These are phyloP conservation scores for Ophiostoma quercus DNA, from an alignment of 2,329 filamentous ascomycete genomes.

Conservation along the genomic window DNA sequence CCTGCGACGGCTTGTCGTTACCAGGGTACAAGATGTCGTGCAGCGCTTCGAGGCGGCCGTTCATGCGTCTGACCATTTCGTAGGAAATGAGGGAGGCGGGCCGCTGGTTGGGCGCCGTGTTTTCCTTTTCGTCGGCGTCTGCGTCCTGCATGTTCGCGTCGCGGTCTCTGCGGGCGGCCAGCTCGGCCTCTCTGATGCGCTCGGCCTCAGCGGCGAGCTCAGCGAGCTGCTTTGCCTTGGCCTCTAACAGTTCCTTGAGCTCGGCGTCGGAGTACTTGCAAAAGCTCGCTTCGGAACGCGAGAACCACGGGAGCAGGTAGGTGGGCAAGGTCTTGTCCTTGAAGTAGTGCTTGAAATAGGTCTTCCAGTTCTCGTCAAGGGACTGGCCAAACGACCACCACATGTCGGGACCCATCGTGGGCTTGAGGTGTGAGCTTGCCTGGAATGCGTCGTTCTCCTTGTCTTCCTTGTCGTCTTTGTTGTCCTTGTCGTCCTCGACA, in stretches of 20 bases:
- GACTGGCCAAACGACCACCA: background rate
- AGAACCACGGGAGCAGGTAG: background rate
- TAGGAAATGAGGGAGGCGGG: background rate
- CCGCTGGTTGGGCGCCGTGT: background rate
- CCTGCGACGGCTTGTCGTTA: background rate
- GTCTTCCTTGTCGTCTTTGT: background rate
- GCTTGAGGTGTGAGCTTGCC: background rate
- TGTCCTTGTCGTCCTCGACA: background rate
- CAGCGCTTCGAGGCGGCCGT: background rate
- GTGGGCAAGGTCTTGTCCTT: background rate
- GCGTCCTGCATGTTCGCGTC: background rate
- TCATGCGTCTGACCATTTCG: background rate
- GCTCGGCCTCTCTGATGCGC: background rate
- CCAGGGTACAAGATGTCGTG: background rate
- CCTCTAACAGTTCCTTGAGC: background rate
- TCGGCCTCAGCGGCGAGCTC: background rate
- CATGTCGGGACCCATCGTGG: background rate
- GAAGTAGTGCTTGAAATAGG: slow-evolving; percentile 1
- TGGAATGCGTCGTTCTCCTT: background rate
- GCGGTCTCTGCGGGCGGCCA: background rate
- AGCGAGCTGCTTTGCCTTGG: background rate
- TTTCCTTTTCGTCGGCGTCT: slow-evolving; percentile 7
- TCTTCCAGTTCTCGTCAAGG: background rate
- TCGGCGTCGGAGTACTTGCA: background rate
- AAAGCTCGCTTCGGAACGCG: background rate